These are phyloP conservation scores for Hebeloma cylindrosporum DNA, from an alignment of 768 basidiomycete species.

Conservation along the genomic window DNA sequence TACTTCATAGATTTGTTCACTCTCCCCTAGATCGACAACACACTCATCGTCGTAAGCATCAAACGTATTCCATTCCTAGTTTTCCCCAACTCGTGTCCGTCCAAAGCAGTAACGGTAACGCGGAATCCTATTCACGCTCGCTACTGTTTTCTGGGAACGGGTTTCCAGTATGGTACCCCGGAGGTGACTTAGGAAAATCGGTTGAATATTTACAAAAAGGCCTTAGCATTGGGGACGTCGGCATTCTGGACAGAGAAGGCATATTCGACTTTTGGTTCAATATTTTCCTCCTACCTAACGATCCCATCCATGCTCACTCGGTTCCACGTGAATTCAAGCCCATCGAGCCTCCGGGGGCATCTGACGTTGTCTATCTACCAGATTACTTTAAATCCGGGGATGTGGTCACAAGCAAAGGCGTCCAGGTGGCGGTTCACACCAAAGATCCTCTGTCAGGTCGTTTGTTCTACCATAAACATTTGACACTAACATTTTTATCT, in stretches of 20 bases:
- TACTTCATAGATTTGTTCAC: not conserved
- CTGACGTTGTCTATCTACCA: not conserved
- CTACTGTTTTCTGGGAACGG: conserved; percentile 9
- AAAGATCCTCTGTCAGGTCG: conserved; percentile 6
- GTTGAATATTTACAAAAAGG: conserved; percentile 9
- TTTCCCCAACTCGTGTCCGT: conserved; percentile 5
- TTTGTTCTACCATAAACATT: not conserved
- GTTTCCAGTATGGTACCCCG: conserved; percentile 9
- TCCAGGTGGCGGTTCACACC: not conserved
- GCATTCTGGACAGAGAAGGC: conserved; percentile 5
- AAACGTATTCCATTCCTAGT: not conserved
- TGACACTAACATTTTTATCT: not conserved
- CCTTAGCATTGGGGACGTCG: conserved; percentile 17
- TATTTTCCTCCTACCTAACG: conserved; percentile 9
- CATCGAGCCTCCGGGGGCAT: conserved; percentile 1
- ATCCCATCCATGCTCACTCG: conserved; percentile 9
- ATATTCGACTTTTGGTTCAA: conserved; percentile 17
- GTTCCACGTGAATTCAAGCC: conserved; percentile 9
- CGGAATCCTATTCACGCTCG: conserved; percentile 10
- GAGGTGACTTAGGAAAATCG: conserved; percentile 5
- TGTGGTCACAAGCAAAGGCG: conserved; percentile 11
- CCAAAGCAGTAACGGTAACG: not conserved
- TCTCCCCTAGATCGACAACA: not conserved
- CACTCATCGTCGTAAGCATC: not conserved
- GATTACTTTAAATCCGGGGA: conserved; percentile 9